phyloP scores from a whole-genome alignment of 805 yeast species.

The Isabelozyma gotoi region DNA sequence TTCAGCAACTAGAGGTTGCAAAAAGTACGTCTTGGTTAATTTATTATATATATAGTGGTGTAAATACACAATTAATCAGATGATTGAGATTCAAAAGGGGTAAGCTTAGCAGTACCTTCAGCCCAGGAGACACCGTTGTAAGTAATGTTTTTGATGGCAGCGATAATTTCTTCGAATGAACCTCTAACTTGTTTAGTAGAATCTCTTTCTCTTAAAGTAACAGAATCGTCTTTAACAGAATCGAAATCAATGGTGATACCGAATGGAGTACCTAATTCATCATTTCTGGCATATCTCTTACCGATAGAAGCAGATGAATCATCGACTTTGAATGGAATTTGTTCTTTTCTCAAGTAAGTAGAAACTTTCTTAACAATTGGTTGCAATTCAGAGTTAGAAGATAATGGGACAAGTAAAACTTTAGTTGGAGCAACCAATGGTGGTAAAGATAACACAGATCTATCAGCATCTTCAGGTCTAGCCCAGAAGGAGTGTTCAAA shows the following conservation, averaged over 20 bases:
- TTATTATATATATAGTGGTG: not conserved
- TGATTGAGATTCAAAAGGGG: slow-evolving; percentile 70
- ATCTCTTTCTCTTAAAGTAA: slow-evolving; percentile 96
- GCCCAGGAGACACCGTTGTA: slow-evolving; percentile 78
- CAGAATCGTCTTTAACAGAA: slow-evolving; percentile 79
- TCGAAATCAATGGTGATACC: slow-evolving; percentile 98
- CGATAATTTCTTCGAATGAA: slow-evolving; percentile 62
- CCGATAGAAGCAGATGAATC: slow-evolving; percentile 98
- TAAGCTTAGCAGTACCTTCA: slow-evolving; percentile 74
- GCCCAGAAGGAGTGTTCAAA: slow-evolving; percentile 96
- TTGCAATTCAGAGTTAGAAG: slow-evolving; percentile 74
- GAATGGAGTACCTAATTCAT: slow-evolving; percentile 97
- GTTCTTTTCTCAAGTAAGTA: slow-evolving; percentile 67
- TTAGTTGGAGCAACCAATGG: slow-evolving; percentile 98
- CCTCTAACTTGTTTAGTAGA: slow-evolving; percentile 97
- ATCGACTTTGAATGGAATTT: slow-evolving; percentile 93
- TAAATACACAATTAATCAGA: slow-evolving; percentile 25
- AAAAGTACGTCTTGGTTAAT: not conserved
- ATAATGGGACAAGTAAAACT: slow-evolving; percentile 91
- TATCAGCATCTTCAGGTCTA: slow-evolving; percentile 86
- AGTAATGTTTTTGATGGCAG: slow-evolving; percentile 74
- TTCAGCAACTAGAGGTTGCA: not conserved
- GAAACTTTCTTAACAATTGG: slow-evolving; percentile 75
- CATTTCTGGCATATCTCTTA: slow-evolving; percentile 96
- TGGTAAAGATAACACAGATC: slow-evolving; percentile 83